phyloP scores from a whole-genome alignment of 768 basidiomycete species.

The Pleurotus salmoneostramineus region DNA sequence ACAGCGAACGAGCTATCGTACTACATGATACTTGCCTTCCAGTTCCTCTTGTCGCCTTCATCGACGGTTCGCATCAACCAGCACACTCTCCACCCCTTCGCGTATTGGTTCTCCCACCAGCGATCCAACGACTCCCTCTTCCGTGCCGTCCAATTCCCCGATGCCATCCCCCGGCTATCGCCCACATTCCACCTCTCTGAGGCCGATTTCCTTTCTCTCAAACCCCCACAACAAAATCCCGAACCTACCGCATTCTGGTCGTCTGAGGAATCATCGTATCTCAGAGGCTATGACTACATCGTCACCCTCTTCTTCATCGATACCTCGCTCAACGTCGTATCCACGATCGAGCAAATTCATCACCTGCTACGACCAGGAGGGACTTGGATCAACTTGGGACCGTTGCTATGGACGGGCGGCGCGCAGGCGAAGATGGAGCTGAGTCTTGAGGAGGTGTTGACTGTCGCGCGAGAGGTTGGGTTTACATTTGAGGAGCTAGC shows the following conservation, averaged over 20 bases:
- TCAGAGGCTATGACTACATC: conserved; percentile 50
- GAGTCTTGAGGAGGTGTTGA: conserved; percentile 60
- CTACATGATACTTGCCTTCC: conserved; percentile 61
- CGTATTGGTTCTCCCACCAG: conserved; percentile 72
- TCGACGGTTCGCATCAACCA: conserved; percentile 36
- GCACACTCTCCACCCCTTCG: conserved; percentile 56
- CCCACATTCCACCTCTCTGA: conserved; percentile 43
- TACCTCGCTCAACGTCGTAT: conserved; percentile 50
- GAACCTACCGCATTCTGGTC: conserved; percentile 14
- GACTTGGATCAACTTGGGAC: conserved; percentile 70
- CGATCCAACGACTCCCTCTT: conserved; percentile 44
- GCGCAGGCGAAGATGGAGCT: conserved; percentile 52
- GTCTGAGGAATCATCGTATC: neutral
- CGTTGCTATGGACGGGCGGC: conserved; percentile 59
- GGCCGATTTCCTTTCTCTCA: conserved; percentile 51
- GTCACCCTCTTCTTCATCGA: conserved; percentile 68
- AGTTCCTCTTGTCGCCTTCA: conserved; percentile 50
- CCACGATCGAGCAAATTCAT: conserved; percentile 55
- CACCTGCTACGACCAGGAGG: conserved; percentile 56
- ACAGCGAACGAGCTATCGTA: conserved; percentile 62
- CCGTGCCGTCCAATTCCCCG: conserved; percentile 54
- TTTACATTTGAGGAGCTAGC: conserved; percentile 34
- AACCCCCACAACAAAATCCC: conserved; percentile 15
- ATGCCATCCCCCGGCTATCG: conserved; percentile 48
- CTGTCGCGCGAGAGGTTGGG: conserved; percentile 48